These are phyloP conservation scores for Mycena rebaudengoi DNA, from an alignment of 768 basidiomycete genomes.

Conservation along the genomic window DNA sequence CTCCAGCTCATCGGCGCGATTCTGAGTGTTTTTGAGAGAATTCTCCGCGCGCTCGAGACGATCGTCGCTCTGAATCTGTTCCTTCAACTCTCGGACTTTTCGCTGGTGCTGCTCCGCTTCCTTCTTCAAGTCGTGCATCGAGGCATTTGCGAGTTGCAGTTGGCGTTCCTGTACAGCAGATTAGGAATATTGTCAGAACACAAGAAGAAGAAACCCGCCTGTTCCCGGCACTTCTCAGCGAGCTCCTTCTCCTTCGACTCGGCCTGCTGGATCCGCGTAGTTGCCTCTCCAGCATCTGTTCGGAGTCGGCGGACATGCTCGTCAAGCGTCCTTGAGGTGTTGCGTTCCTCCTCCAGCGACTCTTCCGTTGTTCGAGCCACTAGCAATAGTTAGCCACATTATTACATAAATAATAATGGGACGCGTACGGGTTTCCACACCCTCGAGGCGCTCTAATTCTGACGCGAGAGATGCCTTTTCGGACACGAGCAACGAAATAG, in stretches of 20 bases:
- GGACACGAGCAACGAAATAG: constrained; percentile 78
- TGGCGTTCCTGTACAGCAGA: constrained; percentile 70
- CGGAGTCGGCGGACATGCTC: constrained; percentile 54
- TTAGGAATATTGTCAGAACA: constrained; percentile 16
- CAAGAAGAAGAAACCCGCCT: constrained; percentile 43
- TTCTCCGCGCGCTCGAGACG: constrained; percentile 77
- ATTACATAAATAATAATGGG: not conserved
- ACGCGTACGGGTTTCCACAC: constrained; percentile 67
- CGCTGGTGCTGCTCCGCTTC: constrained; percentile 64
- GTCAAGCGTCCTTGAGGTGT: constrained; percentile 48
- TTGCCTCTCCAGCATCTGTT: constrained; percentile 44
- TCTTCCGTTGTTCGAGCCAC: constrained; percentile 54
- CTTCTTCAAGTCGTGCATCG: constrained; percentile 59
- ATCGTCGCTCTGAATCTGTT: constrained; percentile 86
- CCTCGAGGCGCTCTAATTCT: constrained; percentile 67
- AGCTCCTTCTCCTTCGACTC: constrained; percentile 64
- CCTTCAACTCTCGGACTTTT: constrained; percentile 75
- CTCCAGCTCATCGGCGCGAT: constrained; percentile 85
- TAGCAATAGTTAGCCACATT: constrained; percentile 30
- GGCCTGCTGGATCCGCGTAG: constrained; percentile 49
- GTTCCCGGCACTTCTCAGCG: constrained; percentile 60
- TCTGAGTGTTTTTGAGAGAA: constrained; percentile 79
- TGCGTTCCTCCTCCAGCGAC: constrained; percentile 52
- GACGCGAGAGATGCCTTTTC: constrained; percentile 70
- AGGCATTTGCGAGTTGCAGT: constrained; percentile 67